Evolutionary conservation across 805 yeast species (phyloP).

Genomic region (Hanseniaspora pseudoguilliermondii): DNA sequence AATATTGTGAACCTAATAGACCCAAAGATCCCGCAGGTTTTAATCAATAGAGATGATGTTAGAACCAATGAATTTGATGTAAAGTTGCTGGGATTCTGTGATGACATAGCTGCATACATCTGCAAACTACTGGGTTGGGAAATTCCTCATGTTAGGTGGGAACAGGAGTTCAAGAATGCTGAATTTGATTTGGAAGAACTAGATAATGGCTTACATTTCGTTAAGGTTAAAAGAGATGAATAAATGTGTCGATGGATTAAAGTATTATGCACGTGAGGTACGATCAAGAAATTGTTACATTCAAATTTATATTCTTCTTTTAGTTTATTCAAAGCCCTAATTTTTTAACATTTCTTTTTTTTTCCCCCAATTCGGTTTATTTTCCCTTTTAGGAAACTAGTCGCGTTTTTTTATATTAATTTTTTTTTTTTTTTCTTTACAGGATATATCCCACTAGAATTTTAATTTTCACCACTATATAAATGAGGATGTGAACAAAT

Average conservation of each 20-base stretch:
- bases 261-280: no score
- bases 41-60: slow-evolving; percentile 66
- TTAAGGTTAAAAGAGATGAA: slow-evolving; percentile 12
- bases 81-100: slow-evolving; percentile 66
- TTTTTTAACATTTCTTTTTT: background rate
- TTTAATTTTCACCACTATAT: no score
- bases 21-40: slow-evolving; percentile 65
- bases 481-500: no score
- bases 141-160: slow-evolving; percentile 43
- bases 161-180: slow-evolving; percentile 23
- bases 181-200: slow-evolving; percentile 18
- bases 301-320: background rate
- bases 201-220: slow-evolving; percentile 26
- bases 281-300: no score
- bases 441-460: no score
- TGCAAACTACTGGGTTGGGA: slow-evolving; percentile 48
- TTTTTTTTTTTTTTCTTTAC: no score
- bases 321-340: background rate
- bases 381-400: background rate
- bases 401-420: background rate
- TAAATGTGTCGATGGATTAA: background rate
- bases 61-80: slow-evolving; percentile 70
- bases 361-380: background rate
- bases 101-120: slow-evolving; percentile 61
- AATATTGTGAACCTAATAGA: slow-evolving; percentile 69